Percentiles rank a stretch among this genome's conserved stretches.
Evolutionary conservation across 2,329 filamentous ascomycete species (phyloP).

Genomic region (Conoideocrella luteorostrata): DNA sequence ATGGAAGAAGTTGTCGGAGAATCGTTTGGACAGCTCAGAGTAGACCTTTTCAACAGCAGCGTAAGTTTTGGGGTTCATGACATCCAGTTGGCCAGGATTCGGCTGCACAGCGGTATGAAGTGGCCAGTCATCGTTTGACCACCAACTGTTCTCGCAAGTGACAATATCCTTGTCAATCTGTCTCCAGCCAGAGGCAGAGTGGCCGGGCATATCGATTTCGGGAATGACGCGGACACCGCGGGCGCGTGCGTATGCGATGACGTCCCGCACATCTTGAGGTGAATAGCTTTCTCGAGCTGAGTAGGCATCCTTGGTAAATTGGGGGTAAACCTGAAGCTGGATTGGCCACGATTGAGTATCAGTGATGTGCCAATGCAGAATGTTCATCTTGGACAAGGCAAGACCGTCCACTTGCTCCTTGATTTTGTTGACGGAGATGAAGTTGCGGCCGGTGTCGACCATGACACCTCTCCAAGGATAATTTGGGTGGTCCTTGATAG

Average conservation of each 20-base stretch:
- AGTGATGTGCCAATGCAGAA: conserved; percentile 51
- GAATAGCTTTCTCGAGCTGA: conserved; percentile 41
- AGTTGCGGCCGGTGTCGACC: conserved; percentile 50
- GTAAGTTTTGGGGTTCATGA: conserved; percentile 49
- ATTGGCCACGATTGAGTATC: conserved; percentile 52
- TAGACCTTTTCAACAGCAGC: conserved; percentile 48
- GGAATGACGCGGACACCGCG: conserved; percentile 50
- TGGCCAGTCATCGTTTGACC: conserved; percentile 51
- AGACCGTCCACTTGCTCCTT: conserved; percentile 48
- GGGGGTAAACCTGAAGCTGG: conserved; percentile 39
- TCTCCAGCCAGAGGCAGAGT: conserved; percentile 47
- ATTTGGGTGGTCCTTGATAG: conserved; percentile 41
- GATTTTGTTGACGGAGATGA: conserved; percentile 43
- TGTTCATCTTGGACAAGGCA: conserved; percentile 50
- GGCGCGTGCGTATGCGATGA: conserved; percentile 43
- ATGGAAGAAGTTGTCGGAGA: conserved; percentile 48
- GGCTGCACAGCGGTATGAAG: conserved; percentile 47
- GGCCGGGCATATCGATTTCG: conserved; percentile 52
- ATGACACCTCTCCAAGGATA: conserved; percentile 50
- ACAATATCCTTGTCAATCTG: conserved; percentile 47
- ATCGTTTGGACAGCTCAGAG: conserved; percentile 42
- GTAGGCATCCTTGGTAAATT: conserved; percentile 49
- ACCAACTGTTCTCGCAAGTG: conserved; percentile 50
- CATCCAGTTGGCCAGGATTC: conserved; percentile 50
- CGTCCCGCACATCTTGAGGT: conserved; percentile 31